Conservation (phyloP, 345 rosid genomes). For the Schrenkiella parvula region DNA sequence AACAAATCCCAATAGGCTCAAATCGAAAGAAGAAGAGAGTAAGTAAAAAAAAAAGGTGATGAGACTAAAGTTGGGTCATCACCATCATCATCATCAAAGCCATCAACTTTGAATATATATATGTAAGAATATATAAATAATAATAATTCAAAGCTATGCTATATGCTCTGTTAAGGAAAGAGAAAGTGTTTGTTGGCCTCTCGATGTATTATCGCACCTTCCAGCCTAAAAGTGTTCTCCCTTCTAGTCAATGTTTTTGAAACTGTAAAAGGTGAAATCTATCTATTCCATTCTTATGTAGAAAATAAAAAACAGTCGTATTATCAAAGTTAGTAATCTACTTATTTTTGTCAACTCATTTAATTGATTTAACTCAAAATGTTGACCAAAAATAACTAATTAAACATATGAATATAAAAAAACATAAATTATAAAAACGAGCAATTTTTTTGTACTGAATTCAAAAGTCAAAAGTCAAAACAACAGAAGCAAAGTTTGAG, state of each 20-base stretch:
- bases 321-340: neutral
- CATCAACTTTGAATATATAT: conserved; percentile 28
- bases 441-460: too few relatives aligned
- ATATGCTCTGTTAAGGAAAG: conserved; percentile 7
- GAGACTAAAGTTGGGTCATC: conserved; percentile 34
- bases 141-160: conserved; percentile 22
- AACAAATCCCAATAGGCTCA: neutral
- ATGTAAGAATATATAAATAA: too few relatives aligned
- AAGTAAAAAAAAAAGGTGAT: neutral
- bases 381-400: neutral
- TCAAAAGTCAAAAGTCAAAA: too few relatives aligned
- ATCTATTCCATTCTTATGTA: neutral
- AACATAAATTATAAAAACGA: too few relatives aligned
- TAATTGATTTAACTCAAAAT: neutral
- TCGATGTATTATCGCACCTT: conserved; percentile 27
- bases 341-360: neutral
- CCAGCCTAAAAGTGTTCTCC: conserved; percentile 63
- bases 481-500: neutral
- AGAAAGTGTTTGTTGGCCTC: conserved; percentile 13
- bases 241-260: neutral
- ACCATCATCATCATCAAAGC: conserved; percentile 32
- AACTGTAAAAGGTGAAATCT: too few relatives aligned
- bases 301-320: neutral
- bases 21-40: conserved; percentile 6
- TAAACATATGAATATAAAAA: neutral